Evolutionary conservation across 2,329 filamentous ascomycete species (phyloP).

Genomic region (Macrophomina pseudophaseolina): DNA sequence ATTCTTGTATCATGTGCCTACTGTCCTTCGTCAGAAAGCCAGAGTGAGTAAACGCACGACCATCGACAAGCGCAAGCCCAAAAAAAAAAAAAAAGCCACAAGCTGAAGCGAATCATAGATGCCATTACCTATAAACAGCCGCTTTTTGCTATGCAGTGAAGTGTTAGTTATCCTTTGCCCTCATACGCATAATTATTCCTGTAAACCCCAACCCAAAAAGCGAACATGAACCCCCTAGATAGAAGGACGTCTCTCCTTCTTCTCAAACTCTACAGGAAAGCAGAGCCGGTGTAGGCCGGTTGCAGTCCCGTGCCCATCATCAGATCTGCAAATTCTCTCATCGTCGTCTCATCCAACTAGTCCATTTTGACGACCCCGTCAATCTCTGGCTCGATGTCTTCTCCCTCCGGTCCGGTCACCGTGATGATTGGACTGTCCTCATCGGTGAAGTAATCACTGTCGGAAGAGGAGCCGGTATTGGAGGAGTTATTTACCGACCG

Average conservation of each 20-base stretch:
- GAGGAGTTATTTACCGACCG: constrained; percentile 54
- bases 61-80: background rate
- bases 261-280: constrained; percentile 1
- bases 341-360: constrained; percentile 1
- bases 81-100: background rate
- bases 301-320: constrained; percentile 13
- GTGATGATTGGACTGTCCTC: background rate
- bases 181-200: background rate
- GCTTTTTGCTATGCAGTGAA: constrained; percentile 19
- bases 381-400: constrained; percentile 2
- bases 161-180: background rate
- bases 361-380: background rate
- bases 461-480: background rate
- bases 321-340: constrained; percentile 15
- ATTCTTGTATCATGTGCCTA: no score
- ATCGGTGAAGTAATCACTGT: background rate
- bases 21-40: no score
- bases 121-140: constrained; percentile 18
- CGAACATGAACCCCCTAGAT: background rate
- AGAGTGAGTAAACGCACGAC: no score
- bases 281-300: constrained; percentile 11
- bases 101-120: background rate
- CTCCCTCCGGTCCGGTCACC: constrained; percentile 12
- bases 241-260: background rate
- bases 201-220: background rate